Base-by-base conservation (phyloP, 306 rosid genomes). In the Quillaja saponaria region DNA sequence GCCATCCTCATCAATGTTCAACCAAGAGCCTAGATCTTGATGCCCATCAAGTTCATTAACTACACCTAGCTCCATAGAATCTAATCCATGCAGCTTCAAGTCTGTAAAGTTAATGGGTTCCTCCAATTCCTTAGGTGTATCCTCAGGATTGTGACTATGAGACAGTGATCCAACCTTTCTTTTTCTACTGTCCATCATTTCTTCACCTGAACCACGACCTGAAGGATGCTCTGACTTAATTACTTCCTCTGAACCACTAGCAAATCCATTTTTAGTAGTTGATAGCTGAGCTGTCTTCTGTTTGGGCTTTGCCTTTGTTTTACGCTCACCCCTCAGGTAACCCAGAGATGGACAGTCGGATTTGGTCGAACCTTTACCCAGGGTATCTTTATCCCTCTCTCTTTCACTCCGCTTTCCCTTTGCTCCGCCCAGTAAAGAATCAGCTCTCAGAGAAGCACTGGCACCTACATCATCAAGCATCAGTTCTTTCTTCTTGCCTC, bases 401-500 rank as follows among this genome's bases (percentile, higher is more conserved):
- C 96, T 86, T 68, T 79, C 91, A 45, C 91, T 85, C 78, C 90
- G 80, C 77, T 88, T 88, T 34, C 95, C 87, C 66, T 78, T 88
- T 14, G 78, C 83, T 72, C 86, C 87, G 40, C 79, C 83, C 44
- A 63, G 25, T 71, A 77, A 61, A 45, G 84, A 78, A 71, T 69
- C 42, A 42, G 80, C 79, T 74, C 78, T 82, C 75, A 73, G 51
- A 70, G 84, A 61, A 58, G 80, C 75, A 66, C 61, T 40, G 46
- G 81, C 85, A 57, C 88, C 86, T 56, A 87, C 91, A 78, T 81
- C 91, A 81, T 87, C 95, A 49, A 83, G 90, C 34, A 85, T 75
- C 57, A 87, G 45, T 68, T 90, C 96, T 74, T 77, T 87, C 80
- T 81, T 85, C 80, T 80, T 85, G 71, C 85, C 96, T 66, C 80